Percentiles rank a stretch among this genome's conserved stretches.
Conservation (phyloP, 1,284 basidiomycete genomes). For the Mycena citricolor region DNA sequence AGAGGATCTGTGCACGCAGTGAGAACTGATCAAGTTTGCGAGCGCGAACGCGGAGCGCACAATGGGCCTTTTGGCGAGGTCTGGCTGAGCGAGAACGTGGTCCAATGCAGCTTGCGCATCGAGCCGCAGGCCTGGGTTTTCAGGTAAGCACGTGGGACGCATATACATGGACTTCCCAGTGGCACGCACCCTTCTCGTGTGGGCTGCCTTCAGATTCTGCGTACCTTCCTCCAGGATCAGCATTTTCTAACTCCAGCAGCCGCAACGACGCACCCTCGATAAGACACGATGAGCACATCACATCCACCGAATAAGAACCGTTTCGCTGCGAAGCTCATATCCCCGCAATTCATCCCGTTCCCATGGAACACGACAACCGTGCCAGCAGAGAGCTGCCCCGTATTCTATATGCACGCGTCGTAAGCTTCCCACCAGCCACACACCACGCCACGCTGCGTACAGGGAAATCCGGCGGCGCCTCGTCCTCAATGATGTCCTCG, state of each 20-base stretch:
- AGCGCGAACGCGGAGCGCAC: conserved; percentile 18
- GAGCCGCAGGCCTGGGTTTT: conserved; percentile 31
- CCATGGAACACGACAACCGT: conserved; percentile 41
- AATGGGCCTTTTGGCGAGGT: conserved; percentile 29
- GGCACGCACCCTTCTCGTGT: not conserved
- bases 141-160: not conserved
- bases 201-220: conserved; percentile 31
- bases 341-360: conserved; percentile 34
- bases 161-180: not conserved
- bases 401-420: no score
- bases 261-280: conserved; percentile 35
- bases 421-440: no score
- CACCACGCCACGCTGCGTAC: no score
- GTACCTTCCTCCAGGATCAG: conserved; percentile 27
- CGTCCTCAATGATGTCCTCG: no score
- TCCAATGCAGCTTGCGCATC: conserved; percentile 42
- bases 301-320: conserved; percentile 29
- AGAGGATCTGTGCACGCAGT: conserved; percentile 33
- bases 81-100: conserved; percentile 30
- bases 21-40: not conserved
- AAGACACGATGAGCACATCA: conserved; percentile 38
- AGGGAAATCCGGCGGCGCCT: no score
- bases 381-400: no score
- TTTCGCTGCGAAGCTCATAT: conserved; percentile 23
- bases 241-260: not conserved